phyloP scores from a whole-genome alignment of 2,329 filamentous ascomycete species.

The Alternaria panax region DNA sequence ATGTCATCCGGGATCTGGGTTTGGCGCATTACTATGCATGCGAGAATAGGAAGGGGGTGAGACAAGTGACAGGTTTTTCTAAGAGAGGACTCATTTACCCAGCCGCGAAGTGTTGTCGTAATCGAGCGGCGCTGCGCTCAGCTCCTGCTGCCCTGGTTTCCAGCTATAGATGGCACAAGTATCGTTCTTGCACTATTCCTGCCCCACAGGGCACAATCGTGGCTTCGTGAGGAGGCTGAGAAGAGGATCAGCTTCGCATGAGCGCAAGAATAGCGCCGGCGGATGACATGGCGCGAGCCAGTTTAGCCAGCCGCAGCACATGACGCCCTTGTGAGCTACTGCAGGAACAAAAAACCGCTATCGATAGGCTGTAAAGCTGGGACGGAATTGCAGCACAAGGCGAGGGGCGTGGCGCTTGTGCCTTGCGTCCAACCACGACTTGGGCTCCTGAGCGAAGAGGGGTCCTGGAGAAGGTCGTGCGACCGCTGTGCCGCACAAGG shows the following conservation, averaged over 20 bases:
- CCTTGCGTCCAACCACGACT: background rate
- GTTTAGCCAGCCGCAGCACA: slow-evolving; percentile 6
- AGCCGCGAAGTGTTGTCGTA: background rate
- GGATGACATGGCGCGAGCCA: background rate
- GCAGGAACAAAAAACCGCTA: slow-evolving; percentile 14
- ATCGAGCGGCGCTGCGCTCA: background rate
- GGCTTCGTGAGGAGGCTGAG: background rate
- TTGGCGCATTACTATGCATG: background rate
- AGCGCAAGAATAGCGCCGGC: slow-evolving; percentile 12
- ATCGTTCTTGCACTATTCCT: slow-evolving; percentile 1
- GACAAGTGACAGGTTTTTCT: slow-evolving; percentile 3
- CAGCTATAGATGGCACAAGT: background rate
- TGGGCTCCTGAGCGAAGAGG: background rate
- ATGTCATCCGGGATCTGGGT: background rate
- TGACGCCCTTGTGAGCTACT: slow-evolving; percentile 8
- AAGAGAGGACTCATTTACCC: background rate
- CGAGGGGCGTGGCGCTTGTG: slow-evolving; percentile 5
- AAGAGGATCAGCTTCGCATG: slow-evolving; percentile 5
- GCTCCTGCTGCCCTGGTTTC: background rate
- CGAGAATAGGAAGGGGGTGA: background rate
- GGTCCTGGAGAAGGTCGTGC: background rate
- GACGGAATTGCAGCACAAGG: background rate
- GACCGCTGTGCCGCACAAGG: slow-evolving; percentile 3
- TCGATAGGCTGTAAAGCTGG: slow-evolving; percentile 10
- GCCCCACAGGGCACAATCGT: background rate